Base-by-base conservation (phyloP, 371 early-diverging fungal genomes). In the Mucor lusitanicus region DNA sequence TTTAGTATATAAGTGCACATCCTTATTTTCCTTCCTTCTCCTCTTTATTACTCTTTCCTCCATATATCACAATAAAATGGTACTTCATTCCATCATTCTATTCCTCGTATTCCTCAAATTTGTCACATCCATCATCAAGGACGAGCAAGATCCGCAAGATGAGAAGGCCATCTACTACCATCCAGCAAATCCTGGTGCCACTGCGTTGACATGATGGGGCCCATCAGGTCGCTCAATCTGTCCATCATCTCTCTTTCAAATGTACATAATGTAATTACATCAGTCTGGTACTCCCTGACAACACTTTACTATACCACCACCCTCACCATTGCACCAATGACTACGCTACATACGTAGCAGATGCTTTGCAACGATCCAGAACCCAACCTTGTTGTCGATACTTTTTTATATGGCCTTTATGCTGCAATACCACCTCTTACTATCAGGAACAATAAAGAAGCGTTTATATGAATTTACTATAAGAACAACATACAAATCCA, bases 41-140 rank as follows among this genome's bases (percentile, higher is more conserved):
- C 15, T 48, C 27, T 48, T 46, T 17, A 40, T 33, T 56, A 17
- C 11, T 53, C 48, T 53, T 58, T 19, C 60, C 19, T 39, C 54
- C 19, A 21, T 21, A 50, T 37, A 25, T 42, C 1, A 57, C 13
- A 37, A 30, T 28, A 30, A 40, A 30, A 63, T 65, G 65, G 64
- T 58, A 3, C 62, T 65, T 46, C 70, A 70, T 53, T 57, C 63
- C 3, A 70, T 70, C 46, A 27, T 70, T 12, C 9, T 66, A 3
- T 70, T 70, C 21, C 30, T 70, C 6, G 21, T 70, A 4, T 65
- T 70, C 19, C 65, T 70, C 23, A 70, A 70, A 19, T 46, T 65
- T 40, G 58, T 70, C 5, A 70, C 65, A 7, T 11, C 35, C 13
- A 33, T 64, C 3, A 40, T 64, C n/a, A 62, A 68, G 33, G 59